Percentiles rank a stretch among this genome's conserved stretches.
phyloP scores from a whole-genome alignment of 176 grass and related monocot species.

The Thalia dealbata region DNA sequence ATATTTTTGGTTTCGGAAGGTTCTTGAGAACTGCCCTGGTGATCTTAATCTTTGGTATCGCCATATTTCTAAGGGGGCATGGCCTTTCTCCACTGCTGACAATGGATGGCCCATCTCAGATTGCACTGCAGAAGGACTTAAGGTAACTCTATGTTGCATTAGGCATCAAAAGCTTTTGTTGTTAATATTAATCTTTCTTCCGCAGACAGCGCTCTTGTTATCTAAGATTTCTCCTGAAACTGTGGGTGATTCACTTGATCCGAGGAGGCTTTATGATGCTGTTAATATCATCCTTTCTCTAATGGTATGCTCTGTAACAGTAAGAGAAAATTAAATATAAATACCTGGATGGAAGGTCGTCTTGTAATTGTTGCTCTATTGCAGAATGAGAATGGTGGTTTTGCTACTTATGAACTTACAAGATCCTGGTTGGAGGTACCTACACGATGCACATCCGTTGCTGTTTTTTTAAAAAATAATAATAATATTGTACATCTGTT shows the following conservation, averaged over 20 bases:
- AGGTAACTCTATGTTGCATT: constrained; percentile 27
- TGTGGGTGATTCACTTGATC: constrained; percentile 57
- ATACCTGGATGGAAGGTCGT: neutral
- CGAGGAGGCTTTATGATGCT: constrained; percentile 66
- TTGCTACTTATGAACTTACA: constrained; percentile 82
- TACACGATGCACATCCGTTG: neutral
- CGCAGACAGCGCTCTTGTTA: constrained; percentile 57
- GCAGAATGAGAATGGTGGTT: constrained; percentile 85
- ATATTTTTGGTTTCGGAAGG: constrained; percentile 36
- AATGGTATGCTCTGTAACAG: constrained; percentile 41
- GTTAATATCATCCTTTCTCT: constrained; percentile 81
- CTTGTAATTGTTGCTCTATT: constrained; percentile 1
- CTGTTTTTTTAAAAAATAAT: no score
- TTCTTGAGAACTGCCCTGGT: constrained; percentile 68
- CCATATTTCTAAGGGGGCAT: constrained; percentile 97
- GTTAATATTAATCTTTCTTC: constrained; percentile 10
- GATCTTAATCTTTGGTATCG: constrained; percentile 72
- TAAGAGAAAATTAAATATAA: neutral
- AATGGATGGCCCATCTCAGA: constrained; percentile 96
- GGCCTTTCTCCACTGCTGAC: constrained; percentile 86
- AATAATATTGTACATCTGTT: no score
- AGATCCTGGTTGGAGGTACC: constrained; percentile 90
- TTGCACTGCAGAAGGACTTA: constrained; percentile 92
- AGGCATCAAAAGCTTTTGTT: neutral
- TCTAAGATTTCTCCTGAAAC: constrained; percentile 75